Percentiles rank a stretch among this genome's conserved stretches.
Conservation (phyloP, 1,139 yeast species). For the Barnettozyma hawaiiensis region DNA sequence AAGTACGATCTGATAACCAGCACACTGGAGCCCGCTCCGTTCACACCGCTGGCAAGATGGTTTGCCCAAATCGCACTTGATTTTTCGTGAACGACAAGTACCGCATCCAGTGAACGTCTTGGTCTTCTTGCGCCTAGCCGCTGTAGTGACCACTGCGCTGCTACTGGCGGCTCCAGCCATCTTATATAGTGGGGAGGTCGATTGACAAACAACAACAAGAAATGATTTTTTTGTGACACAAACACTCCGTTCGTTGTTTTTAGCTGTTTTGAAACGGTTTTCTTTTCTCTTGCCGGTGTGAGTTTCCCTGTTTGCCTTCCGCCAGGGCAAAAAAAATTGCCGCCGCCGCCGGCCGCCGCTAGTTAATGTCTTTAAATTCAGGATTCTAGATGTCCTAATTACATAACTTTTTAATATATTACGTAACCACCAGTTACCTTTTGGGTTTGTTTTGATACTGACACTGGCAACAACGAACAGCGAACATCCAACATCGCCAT, state of each 20-base stretch:
- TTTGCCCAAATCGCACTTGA: conserved; percentile 51
- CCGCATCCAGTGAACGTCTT: conserved; percentile 59
- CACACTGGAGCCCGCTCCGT: conserved; percentile 57
- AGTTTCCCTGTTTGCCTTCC: conserved; percentile 5
- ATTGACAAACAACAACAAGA: no score
- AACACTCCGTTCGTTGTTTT: neutral
- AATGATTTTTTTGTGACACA: no score
- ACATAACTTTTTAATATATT: no score
- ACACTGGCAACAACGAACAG: neutral
- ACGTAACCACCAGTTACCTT: no score
- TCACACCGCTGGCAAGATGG: conserved; percentile 51
- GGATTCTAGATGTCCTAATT: neutral
- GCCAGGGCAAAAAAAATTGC: no score
- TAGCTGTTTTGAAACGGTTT: conserved; percentile 1
- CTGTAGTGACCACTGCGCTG: neutral
- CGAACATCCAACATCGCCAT: neutral
- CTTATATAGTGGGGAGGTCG: no score
- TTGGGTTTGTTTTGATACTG: no score
- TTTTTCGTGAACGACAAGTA: conserved; percentile 55
- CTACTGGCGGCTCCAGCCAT: neutral
- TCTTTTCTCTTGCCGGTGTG: neutral
- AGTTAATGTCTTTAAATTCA: neutral
- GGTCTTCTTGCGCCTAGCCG: conserved; percentile 26
- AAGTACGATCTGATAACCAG: conserved; percentile 76
- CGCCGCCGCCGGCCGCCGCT: no score